Evolutionary conservation across 202 grass and related monocot species (phyloP), one percentile per base, ranked within the genome.

Genomic region (Elaeis oleifera): DNA sequence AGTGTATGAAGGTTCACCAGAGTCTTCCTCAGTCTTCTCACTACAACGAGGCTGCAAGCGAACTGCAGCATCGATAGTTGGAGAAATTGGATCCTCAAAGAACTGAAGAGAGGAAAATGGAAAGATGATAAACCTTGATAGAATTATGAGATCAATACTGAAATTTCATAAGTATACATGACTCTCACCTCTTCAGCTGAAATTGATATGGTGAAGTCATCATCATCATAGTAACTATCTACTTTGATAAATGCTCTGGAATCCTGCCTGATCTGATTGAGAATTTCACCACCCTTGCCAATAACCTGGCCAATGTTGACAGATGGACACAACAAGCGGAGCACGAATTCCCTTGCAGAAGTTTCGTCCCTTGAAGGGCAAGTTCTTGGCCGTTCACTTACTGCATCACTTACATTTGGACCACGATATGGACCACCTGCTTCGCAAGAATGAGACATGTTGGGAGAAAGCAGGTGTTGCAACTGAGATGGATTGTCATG

Each of bases 261-360:
- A 50, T 99, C 94, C 72, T 99, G 94, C 64, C 94, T 86, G 63
- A 99, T 87, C 51, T 99, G 88, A 76, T 86, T 99, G 73, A 99
- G 92, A 53, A 99, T 83, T 60, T 77, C 80, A 79, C 94, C 94
- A 69, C 74, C 78, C 72, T 99, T 99, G 24, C 94, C 94, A 68
- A 99, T 99, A 57, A 99, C 94, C 69, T 81, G 75, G 68, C 94
- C 94, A 19, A 99, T 78, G 64, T 82, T 83, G 0, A 66, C 75
- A 28, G 85, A 80, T 56, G 78, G 61, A 76, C 94, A 99, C 64
- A 99, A 77, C 50, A 99, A 24, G 56, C 85, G 82, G 63, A 94
- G 80, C 64, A 56, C 84, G 66, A 99, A 99, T 9, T 99, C 94
- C 69, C 79, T 85, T 49, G 85, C 65, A 64, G 94, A 82, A 63